Evolutionary conservation across 371 early-diverging fungal species (phyloP).

Genomic region (Mortierella sp.): DNA sequence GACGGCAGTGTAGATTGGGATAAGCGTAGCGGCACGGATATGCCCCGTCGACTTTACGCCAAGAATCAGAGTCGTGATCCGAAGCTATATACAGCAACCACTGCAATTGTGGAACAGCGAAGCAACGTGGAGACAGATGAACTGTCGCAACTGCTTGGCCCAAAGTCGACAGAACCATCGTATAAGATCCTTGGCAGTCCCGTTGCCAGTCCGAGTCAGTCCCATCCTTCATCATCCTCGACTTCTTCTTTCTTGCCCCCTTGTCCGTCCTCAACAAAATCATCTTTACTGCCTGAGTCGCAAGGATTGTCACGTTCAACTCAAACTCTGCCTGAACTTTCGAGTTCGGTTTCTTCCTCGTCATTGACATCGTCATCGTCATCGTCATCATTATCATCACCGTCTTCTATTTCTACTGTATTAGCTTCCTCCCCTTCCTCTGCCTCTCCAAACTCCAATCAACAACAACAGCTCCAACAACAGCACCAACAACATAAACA

Average conservation of each 20-base stretch:
- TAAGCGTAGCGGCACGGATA: background rate
- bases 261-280: background rate
- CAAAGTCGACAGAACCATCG: constrained; percentile 19
- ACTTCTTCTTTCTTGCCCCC: constrained; percentile 1
- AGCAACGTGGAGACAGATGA: constrained; percentile 5
- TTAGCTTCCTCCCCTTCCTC: constrained; percentile 5
- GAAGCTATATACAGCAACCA: background rate
- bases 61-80: constrained; percentile 2
- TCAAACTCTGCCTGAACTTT: constrained; percentile 5
- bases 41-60: constrained; percentile 4
- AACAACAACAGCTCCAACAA: background rate
- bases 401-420: constrained; percentile 7
- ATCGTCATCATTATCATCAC: background rate
- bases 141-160: background rate
- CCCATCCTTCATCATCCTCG: background rate
- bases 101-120: background rate
- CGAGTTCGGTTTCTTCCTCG: constrained; percentile 9
- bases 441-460: constrained; percentile 6
- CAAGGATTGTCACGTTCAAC: background rate
- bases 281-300: background rate
- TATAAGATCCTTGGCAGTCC: background rate
- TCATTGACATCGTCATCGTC: background rate
- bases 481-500: background rate
- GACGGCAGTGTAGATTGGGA: background rate
- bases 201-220: background rate